Evolutionary conservation across 2,329 filamentous ascomycete genomes (phyloP), one percentile per base, ranked within the genome.

Genomic region (Talaromyces sp.): DNA sequence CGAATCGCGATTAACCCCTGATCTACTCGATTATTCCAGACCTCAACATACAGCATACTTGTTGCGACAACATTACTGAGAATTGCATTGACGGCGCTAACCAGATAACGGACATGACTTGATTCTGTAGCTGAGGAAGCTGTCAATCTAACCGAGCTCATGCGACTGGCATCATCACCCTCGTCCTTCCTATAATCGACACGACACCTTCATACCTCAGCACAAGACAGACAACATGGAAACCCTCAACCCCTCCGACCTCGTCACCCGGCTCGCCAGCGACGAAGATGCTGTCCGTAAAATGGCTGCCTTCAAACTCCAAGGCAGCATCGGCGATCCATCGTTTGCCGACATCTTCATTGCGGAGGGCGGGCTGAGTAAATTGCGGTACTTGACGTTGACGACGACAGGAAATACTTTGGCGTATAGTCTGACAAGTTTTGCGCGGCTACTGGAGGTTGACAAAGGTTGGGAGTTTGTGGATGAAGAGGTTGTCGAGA

Each of bases 271-370:
- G 61, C 79, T 89, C 66, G 81, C 83, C 52, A 86, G 85, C 70
- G 84, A 87, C 64, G 86, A 97, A 80, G 95, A 99, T 83, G 93
- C 92, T 64, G 89, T 92, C 71, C 92, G 93, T 74, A 99, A 99
- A 80, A 97, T 98, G 92, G 95, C 95, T 67, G 95, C 96, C 67
- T 99, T 99, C 86, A 97, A 97, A 82, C 87, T 99, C 69, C 95
- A 99, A 80, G 90, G 87, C 69, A 93, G 92, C 68, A 97, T 99
- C 79, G 94, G 93, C 75, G 95, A 99, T 79, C 94, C 94, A 31
- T 90, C 93, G 60, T 98, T 98, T 77, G 95, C 95, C 73, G 95
- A 98, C 77, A 89, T 96, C 71, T 99, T 99, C 81, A 96, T 98
- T 68, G 88, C 90, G 61, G 91, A 93, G 59, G 93, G 93, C 65